Evolutionary conservation across 2,329 filamentous ascomycete species (phyloP).

Genomic region (Xylariaceae sp.): DNA sequence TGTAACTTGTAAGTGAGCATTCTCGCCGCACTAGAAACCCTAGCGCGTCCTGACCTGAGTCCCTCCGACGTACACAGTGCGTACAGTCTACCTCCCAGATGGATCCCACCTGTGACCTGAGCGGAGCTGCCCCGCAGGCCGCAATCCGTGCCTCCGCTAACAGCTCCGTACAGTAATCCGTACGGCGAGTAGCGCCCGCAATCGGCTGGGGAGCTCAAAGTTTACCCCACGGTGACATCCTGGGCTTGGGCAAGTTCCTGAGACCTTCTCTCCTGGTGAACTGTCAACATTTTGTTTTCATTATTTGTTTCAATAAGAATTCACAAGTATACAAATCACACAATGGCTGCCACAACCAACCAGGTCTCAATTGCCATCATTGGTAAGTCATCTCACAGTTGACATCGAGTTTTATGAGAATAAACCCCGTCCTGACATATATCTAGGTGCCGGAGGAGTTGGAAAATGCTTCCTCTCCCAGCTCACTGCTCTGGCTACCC

Average conservation of each 20-base stretch:
- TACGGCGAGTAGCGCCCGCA: constrained; percentile 25
- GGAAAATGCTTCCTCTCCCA: constrained; percentile 87
- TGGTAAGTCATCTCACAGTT: constrained; percentile 20
- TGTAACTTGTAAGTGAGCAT: no score
- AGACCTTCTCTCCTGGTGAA: no score
- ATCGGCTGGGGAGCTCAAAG: constrained; percentile 24
- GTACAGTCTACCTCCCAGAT: no score
- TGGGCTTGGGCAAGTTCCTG: neutral
- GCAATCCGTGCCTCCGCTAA: no score
- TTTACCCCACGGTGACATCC: constrained; percentile 16
- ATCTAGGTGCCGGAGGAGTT: constrained; percentile 79
- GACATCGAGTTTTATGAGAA: neutral
- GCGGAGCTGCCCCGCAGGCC: no score
- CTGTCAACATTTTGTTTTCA: no score
- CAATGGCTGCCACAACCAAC: constrained; percentile 34
- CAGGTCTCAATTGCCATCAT: constrained; percentile 51
- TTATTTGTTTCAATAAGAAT: no score
- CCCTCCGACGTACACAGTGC: no score
- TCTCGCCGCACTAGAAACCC: no score
- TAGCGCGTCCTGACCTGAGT: no score
- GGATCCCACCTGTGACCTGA: no score
- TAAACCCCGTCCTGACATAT: constrained; percentile 6
- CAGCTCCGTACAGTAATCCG: no score
- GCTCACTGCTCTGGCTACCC: constrained; percentile 61
- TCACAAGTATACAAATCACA: neutral